Percentiles rank a stretch among this genome's conserved stretches.
Conservation (phyloP, 805 yeast genomes). For the Sugiyamaella qingdaonensis region DNA sequence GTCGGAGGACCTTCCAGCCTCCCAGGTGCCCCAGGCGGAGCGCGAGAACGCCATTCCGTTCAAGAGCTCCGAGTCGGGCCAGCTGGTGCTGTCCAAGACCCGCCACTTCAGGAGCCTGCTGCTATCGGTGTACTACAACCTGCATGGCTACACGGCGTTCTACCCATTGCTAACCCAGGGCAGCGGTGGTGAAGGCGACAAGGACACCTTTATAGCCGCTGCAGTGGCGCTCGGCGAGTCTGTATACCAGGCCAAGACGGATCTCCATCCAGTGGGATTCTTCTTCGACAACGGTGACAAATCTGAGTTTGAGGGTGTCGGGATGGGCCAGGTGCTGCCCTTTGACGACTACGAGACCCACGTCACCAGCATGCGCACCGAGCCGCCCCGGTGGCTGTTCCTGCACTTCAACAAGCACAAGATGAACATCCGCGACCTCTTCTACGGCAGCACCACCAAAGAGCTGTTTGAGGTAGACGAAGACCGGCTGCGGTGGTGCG, state of each 20-base stretch:
- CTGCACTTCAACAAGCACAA: slow-evolving; percentile 68
- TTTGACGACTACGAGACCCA: slow-evolving; percentile 46
- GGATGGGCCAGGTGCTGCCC: slow-evolving; percentile 75
- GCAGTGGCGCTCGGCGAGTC: slow-evolving; percentile 58
- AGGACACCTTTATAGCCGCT: slow-evolving; percentile 72
- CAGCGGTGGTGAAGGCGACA: slow-evolving; percentile 75
- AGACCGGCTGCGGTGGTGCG: slow-evolving; percentile 53
- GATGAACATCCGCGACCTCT: slow-evolving; percentile 54
- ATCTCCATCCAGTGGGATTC: slow-evolving; percentile 37
- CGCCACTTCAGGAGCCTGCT: slow-evolving; percentile 55
- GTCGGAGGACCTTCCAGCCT: slow-evolving; percentile 36
- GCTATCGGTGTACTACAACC: slow-evolving; percentile 60
- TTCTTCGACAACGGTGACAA: slow-evolving; percentile 20
- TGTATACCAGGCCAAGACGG: slow-evolving; percentile 48
- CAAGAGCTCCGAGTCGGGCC: slow-evolving; percentile 67
- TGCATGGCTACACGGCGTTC: slow-evolving; percentile 56
- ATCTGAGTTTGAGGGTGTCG: slow-evolving; percentile 51
- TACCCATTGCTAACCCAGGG: slow-evolving; percentile 60
- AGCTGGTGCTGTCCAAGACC: slow-evolving; percentile 53
- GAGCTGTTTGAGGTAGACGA: slow-evolving; percentile 42
- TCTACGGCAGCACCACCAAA: slow-evolving; percentile 35
- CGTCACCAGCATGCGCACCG: slow-evolving; percentile 12
- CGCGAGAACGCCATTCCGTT: slow-evolving; percentile 66
- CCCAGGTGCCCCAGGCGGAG: slow-evolving; percentile 50
- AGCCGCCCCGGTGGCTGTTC: slow-evolving; percentile 36